Evolutionary conservation across 202 grass and related monocot species (phyloP).

Genomic region (Eragrostis tef): DNA sequence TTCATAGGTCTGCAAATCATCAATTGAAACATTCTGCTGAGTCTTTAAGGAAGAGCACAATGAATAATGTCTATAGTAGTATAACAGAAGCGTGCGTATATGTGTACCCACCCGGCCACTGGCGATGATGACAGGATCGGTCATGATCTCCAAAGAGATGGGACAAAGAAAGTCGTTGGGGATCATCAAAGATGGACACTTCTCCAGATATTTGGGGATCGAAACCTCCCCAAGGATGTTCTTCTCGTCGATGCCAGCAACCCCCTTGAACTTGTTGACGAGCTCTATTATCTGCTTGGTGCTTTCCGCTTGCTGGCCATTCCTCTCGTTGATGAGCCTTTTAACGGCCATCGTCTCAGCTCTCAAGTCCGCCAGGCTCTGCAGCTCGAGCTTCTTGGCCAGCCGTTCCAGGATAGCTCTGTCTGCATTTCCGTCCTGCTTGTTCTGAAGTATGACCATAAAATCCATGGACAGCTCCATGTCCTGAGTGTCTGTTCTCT

Average conservation of each 20-base stretch:
- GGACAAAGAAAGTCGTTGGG: slow-evolving; percentile 78
- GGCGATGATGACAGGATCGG: slow-evolving; percentile 65
- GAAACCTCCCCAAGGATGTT: slow-evolving; percentile 62
- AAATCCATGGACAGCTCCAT: slow-evolving; percentile 76
- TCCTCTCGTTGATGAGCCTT: slow-evolving; percentile 65
- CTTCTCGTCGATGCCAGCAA: slow-evolving; percentile 60
- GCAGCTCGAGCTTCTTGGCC: slow-evolving; percentile 52
- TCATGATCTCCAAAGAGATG: slow-evolving; percentile 76
- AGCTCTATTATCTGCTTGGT: slow-evolving; percentile 61
- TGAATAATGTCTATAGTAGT: too few species aligned
- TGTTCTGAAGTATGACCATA: slow-evolving; percentile 60
- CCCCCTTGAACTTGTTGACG: slow-evolving; percentile 62
- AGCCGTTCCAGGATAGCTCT: slow-evolving; percentile 63
- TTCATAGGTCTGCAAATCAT: slow-evolving; percentile 67
- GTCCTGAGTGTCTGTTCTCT: slow-evolving; percentile 67
- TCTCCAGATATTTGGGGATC: slow-evolving; percentile 72
- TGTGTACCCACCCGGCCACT: slow-evolving; percentile 57
- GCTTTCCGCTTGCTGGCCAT: slow-evolving; percentile 49
- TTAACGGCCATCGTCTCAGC: slow-evolving; percentile 81
- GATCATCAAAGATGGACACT: slow-evolving; percentile 74
- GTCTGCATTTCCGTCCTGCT: slow-evolving; percentile 53
- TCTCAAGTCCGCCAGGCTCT: slow-evolving; percentile 55
- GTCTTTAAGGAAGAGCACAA: too few species aligned
- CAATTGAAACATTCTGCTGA: not conserved
- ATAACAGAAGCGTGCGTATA: too few species aligned